Evolutionary conservation across 2,329 filamentous ascomycete genomes (phyloP).

Genomic region (Ceratocystis alfenasii): DNA sequence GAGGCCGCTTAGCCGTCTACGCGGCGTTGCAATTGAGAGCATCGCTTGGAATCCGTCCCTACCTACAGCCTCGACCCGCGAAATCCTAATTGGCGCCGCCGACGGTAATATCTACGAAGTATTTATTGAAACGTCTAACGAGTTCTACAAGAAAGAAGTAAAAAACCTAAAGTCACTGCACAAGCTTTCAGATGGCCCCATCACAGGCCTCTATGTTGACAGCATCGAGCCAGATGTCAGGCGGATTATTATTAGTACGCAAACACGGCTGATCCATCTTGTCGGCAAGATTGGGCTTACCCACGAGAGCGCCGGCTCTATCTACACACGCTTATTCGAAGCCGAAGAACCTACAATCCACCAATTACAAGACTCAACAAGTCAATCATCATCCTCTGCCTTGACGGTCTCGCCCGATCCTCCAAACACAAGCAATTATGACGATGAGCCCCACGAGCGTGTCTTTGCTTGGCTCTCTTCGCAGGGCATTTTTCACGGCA

Average conservation of each 20-base stretch:
- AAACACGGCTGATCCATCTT: slow-evolving; percentile 66
- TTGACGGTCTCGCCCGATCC: slow-evolving; percentile 68
- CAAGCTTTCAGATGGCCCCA: slow-evolving; percentile 66
- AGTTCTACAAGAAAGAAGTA: slow-evolving; percentile 92
- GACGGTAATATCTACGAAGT: slow-evolving; percentile 93
- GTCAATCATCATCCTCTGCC: slow-evolving; percentile 37
- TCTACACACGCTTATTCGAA: slow-evolving; percentile 82
- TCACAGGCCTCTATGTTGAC: slow-evolving; percentile 81
- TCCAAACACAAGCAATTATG: slow-evolving; percentile 42
- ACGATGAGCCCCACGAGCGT: slow-evolving; percentile 50
- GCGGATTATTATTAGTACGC: slow-evolving; percentile 69
- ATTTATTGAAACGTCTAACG: slow-evolving; percentile 85
- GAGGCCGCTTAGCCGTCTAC: slow-evolving; percentile 66
- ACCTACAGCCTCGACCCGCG: slow-evolving; percentile 84
- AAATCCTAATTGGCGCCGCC: slow-evolving; percentile 83
- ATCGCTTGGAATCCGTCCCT: slow-evolving; percentile 90
- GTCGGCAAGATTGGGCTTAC: slow-evolving; percentile 62
- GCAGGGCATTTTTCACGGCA: slow-evolving; percentile 81
- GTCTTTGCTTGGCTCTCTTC: slow-evolving; percentile 84
- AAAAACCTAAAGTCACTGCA: slow-evolving; percentile 79
- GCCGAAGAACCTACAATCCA: slow-evolving; percentile 67
- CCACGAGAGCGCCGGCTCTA: slow-evolving; percentile 69
- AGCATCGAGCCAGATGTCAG: slow-evolving; percentile 59
- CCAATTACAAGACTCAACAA: slow-evolving; percentile 39
- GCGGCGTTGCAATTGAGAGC: slow-evolving; percentile 76